phyloP scores from a whole-genome alignment of 2,329 filamentous ascomycete species.

The Trichoderma guizhouense region DNA sequence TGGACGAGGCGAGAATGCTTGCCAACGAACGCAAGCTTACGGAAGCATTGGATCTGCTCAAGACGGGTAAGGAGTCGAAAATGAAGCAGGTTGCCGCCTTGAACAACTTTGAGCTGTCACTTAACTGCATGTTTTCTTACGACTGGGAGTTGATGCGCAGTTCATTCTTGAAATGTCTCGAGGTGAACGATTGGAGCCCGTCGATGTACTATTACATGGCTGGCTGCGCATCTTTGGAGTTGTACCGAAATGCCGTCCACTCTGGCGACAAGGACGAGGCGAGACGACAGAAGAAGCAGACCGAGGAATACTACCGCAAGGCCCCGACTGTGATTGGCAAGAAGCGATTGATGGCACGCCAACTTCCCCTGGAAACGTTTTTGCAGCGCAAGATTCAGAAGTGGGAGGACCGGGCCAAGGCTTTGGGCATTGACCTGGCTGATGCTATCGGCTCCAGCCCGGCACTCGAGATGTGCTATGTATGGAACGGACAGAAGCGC shows the following conservation, averaged over 20 bases:
- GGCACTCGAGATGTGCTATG: slow-evolving; percentile 84
- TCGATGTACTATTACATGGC: slow-evolving; percentile 87
- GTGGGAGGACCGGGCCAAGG: slow-evolving; percentile 76
- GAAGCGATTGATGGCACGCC: slow-evolving; percentile 84
- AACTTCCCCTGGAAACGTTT: slow-evolving; percentile 87
- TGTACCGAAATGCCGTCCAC: slow-evolving; percentile 64
- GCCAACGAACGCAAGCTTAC: slow-evolving; percentile 64
- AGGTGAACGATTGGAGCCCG: slow-evolving; percentile 88
- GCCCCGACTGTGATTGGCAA: slow-evolving; percentile 73
- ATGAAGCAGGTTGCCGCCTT: slow-evolving; percentile 88
- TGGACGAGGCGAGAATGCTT: slow-evolving; percentile 81
- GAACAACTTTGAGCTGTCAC: slow-evolving; percentile 76
- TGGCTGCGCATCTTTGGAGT: slow-evolving; percentile 72
- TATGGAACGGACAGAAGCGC: slow-evolving; percentile 86
- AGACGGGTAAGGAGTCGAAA: slow-evolving; percentile 57
- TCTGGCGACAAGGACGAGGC: slow-evolving; percentile 43
- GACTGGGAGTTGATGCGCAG: slow-evolving; percentile 71
- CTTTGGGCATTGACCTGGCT: slow-evolving; percentile 63
- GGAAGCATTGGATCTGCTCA: slow-evolving; percentile 64
- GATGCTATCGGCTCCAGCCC: slow-evolving; percentile 82
- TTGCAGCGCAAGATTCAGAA: slow-evolving; percentile 79
- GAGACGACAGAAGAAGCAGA: slow-evolving; percentile 56
- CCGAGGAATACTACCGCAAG: slow-evolving; percentile 67
- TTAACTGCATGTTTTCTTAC: slow-evolving; percentile 76
- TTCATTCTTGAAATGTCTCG: slow-evolving; percentile 69